These are phyloP conservation scores for Priceomyces medius DNA, from an alignment of 805 yeast genomes.

Conservation along the genomic window DNA sequence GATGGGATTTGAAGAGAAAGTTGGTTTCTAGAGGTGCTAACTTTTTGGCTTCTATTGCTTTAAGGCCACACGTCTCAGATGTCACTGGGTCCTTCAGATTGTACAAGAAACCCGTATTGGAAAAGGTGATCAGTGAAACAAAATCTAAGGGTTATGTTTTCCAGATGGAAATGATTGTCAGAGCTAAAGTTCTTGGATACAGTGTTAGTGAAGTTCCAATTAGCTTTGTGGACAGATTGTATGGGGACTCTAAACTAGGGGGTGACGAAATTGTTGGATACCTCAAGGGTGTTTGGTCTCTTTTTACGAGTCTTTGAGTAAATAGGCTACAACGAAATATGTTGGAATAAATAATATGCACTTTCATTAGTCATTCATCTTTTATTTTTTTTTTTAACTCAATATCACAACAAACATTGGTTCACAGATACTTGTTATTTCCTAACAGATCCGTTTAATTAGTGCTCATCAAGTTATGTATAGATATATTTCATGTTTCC, in stretches of 20 bases:
- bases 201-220: conserved; percentile 78
- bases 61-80: conserved; percentile 72
- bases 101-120: conserved; percentile 67
- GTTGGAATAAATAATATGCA: too few species aligned
- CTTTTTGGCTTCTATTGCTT: conserved; percentile 67
- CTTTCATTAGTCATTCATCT: too few species aligned
- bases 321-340: background rate
- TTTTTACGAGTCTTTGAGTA: conserved; percentile 57
- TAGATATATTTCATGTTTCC: too few species aligned
- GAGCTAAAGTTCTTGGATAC: conserved; percentile 73
- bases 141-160: conserved; percentile 77
- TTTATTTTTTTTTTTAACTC: too few species aligned
- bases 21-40: conserved; percentile 79
- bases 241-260: conserved; percentile 77
- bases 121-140: conserved; percentile 64
- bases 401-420: too few species aligned
- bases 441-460: too few species aligned
- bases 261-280: conserved; percentile 80
- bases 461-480: too few species aligned
- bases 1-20: conserved; percentile 81
- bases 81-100: conserved; percentile 76
- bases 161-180: conserved; percentile 88
- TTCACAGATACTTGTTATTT: too few species aligned
- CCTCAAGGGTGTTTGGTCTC: conserved; percentile 71
- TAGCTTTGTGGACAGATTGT: conserved; percentile 72